phyloP scores from a whole-genome alignment of 768 basidiomycete species.

The Leccinellum luteum region DNA sequence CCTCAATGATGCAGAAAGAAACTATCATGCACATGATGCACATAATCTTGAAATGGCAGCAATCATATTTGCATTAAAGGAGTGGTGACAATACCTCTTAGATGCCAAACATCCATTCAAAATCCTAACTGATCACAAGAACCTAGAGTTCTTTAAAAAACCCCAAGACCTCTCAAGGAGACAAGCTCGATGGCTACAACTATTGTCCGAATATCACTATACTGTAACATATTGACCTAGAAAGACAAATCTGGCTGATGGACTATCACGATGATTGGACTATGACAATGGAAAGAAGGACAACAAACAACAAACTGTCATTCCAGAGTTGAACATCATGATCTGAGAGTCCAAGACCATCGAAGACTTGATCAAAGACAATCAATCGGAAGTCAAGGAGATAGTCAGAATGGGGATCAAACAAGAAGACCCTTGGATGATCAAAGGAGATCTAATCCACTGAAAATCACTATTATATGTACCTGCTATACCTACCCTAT shows the following conservation, averaged over 20 bases:
- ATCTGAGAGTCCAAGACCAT: no score
- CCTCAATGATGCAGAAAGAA: background rate
- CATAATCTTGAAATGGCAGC: background rate
- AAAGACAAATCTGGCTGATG: background rate
- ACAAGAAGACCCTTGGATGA: no score
- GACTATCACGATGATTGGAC: background rate
- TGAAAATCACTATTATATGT: background rate
- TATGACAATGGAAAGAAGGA: background rate
- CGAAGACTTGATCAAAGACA: no score
- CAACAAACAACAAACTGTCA: background rate
- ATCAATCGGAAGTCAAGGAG: no score
- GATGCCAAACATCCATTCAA: constrained; percentile 1
- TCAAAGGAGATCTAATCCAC: background rate
- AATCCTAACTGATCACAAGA: constrained; percentile 37
- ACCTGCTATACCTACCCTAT: no score
- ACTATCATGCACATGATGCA: background rate
- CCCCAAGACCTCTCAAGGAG: background rate
- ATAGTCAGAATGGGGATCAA: no score
- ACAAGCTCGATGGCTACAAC: background rate
- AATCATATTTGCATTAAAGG: background rate
- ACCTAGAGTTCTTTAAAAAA: constrained; percentile 37
- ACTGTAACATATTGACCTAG: background rate
- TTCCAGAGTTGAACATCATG: no score
- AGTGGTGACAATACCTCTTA: constrained; percentile 6
- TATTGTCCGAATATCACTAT: background rate